Evolutionary conservation across 2,329 filamentous ascomycete species (phyloP), one percentile per base, ranked within the genome.

Genomic region (Aschersonia sp.): DNA sequence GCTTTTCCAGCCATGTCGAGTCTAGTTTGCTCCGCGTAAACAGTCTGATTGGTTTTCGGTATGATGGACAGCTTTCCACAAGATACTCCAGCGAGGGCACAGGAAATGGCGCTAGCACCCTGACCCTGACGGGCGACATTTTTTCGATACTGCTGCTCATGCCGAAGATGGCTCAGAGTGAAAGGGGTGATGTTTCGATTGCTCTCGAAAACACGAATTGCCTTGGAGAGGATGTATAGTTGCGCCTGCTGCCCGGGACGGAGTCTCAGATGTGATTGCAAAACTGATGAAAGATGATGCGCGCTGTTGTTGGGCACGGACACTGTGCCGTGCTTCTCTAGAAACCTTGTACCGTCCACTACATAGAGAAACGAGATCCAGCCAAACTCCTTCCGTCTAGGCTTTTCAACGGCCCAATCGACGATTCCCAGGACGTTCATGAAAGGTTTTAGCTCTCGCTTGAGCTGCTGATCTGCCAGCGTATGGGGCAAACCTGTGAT

Each of bases 11-110:
- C 43, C 0, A 31, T 9, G 20, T 10, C 6, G 9, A 45, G 5
- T 10, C 50, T 59, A 50, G 57, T 58, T 49, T 70, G 76, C 57
- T 68, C 53, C 3, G 68, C 58, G 50, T 74, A 79, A 0, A 61
- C 59, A 5, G 78, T 59, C 28, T 4, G 53, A 51, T 56, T 54
- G 4, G 50, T 31, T 1, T 43, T 30, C 0, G 58, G 47, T 2
- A 55, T 46, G 46, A 72, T 77, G 5, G 66, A 57, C 52, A 72
- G 72, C 43, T 73, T 67, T 2, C 77, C 76, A 47, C 72, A 75
- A 5, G 61, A 63, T 31, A 75, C 49, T 2, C 46, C 38, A 5
- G 46, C 35, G 35, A 53, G 31, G 28, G 40, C 4, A 9, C n/a
- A 56, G 1, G 45, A 41, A 28, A 54, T 51, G 3, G 45, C 59